phyloP scores from a whole-genome alignment of 768 basidiomycete species.

The Xerocomus spinulosus region DNA sequence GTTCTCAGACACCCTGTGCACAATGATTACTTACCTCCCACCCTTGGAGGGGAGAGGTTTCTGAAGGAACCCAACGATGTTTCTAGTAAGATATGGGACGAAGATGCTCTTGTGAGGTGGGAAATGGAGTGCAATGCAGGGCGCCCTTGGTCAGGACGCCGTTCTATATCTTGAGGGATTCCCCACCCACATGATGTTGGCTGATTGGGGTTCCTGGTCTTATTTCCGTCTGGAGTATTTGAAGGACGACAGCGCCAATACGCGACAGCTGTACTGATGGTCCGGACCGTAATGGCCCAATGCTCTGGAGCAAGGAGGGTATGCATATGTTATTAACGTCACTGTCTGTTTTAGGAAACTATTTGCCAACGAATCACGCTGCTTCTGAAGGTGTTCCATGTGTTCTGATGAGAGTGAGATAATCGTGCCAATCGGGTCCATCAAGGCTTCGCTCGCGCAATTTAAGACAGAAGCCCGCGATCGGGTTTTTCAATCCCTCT shows the following conservation, averaged over 20 bases:
- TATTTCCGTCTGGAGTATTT: no score
- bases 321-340: not conserved
- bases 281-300: not conserved
- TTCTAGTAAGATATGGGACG: slow-evolving; percentile 55
- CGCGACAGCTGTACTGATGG: not conserved
- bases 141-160: slow-evolving; percentile 43
- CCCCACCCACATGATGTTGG: no score
- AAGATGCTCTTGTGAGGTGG: slow-evolving; percentile 50
- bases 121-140: slow-evolving; percentile 51
- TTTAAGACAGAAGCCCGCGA: not conserved
- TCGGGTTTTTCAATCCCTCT: not conserved
- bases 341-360: not conserved
- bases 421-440: not conserved
- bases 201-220: no score
- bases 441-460: no score
- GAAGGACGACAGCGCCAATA: no score
- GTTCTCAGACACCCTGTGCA: slow-evolving; percentile 55
- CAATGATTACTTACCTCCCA: slow-evolving; percentile 56
- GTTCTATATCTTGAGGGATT: not conserved
- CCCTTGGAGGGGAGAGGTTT: slow-evolving; percentile 42
- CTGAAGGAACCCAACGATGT: slow-evolving; percentile 41
- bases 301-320: not conserved
- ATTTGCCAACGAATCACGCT: no score
- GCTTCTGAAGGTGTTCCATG: not conserved
- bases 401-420: not conserved